Percentiles rank a stretch among this genome's conserved stretches.
Conservation (phyloP, 345 rosid species). For the Eucalyptus grandis region DNA sequence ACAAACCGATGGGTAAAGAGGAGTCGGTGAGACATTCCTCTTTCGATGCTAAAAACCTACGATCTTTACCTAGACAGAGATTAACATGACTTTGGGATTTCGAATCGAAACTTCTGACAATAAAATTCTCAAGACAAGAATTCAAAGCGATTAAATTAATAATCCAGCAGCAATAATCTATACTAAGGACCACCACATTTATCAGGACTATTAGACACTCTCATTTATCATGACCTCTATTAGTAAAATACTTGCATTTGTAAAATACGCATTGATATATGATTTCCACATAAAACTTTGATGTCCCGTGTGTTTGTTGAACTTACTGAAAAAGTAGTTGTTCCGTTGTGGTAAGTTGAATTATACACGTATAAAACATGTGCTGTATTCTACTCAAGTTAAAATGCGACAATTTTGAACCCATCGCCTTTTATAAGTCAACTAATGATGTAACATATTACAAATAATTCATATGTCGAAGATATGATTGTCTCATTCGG, state of each 20-base stretch:
- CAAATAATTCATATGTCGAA: neutral
- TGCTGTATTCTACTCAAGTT: neutral
- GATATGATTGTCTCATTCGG: neutral
- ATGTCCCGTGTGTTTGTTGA: neutral
- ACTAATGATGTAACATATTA: neutral
- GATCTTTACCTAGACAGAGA: neutral
- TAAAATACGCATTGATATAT: neutral
- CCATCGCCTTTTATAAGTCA: neutral
- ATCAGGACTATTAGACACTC: neutral
- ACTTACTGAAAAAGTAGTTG: neutral
- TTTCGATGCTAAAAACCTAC: neutral
- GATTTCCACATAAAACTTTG: neutral
- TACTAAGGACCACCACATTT: neutral
- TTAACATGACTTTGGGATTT: neutral
- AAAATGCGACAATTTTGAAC: neutral
- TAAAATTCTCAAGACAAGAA: neutral
- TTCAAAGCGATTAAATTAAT: neutral
- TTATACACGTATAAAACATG: neutral
- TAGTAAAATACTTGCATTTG: neutral
- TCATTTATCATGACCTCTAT: neutral
- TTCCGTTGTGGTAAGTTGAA: neutral
- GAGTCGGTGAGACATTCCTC: neutral
- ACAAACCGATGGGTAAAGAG: neutral
- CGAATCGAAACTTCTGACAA: neutral
- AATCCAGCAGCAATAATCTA: neutral